Evolutionary conservation across 805 yeast genomes (phyloP).

Genomic region (Hyphopichia homilentoma): DNA sequence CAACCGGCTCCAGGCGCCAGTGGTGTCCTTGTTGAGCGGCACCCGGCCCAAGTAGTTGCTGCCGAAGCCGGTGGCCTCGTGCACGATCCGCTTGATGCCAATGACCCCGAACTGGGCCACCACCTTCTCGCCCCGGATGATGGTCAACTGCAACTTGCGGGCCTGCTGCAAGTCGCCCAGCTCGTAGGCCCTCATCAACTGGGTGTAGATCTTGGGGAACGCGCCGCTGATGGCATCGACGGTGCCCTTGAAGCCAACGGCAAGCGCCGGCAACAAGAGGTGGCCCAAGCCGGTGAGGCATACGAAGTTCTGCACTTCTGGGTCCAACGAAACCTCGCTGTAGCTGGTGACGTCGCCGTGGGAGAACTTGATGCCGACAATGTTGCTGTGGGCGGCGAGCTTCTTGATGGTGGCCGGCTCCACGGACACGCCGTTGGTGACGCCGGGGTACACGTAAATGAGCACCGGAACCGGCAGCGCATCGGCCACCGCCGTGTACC

Average conservation of each 20-base stretch:
- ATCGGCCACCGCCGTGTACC: constrained; percentile 43
- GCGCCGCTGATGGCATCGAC: constrained; percentile 53
- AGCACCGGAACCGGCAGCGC: constrained; percentile 39
- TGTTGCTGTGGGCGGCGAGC: constrained; percentile 43
- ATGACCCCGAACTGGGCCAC: constrained; percentile 42
- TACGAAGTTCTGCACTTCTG: constrained; percentile 39
- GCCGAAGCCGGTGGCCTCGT: constrained; percentile 37
- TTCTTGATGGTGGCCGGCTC: constrained; percentile 35
- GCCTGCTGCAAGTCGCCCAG: constrained; percentile 42
- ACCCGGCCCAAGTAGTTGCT: constrained; percentile 43
- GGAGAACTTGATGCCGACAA: constrained; percentile 50
- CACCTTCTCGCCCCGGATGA: constrained; percentile 44
- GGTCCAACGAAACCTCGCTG: constrained; percentile 41
- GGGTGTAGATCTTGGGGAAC: constrained; percentile 47
- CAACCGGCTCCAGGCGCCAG: constrained; percentile 23
- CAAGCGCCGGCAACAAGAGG: constrained; percentile 43
- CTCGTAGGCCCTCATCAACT: constrained; percentile 34
- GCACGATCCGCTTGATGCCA: constrained; percentile 45
- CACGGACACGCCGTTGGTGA: constrained; percentile 38
- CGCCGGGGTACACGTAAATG: constrained; percentile 49
- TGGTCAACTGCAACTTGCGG: constrained; percentile 36
- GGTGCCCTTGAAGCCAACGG: constrained; percentile 47
- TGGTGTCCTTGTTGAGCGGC: constrained; percentile 40
- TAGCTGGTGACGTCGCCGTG: constrained; percentile 49
- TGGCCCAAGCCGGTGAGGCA: constrained; percentile 52